Base-by-base conservation (phyloP, 495 filamentous ascomycete genomes). In the Neurospora cerealis region DNA sequence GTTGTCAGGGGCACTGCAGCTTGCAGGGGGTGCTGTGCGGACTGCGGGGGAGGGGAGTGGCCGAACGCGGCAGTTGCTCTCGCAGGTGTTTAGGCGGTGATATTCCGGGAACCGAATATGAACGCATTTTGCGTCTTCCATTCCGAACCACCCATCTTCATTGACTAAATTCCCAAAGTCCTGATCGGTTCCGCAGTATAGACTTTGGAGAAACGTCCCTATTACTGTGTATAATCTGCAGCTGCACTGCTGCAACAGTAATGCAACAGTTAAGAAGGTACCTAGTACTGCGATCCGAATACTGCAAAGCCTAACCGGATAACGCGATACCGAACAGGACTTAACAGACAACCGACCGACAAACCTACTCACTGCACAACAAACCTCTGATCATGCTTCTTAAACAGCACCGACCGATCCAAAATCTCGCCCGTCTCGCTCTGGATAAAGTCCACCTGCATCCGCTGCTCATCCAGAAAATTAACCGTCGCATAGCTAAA, bases 351-450 rank as follows among this genome's bases (percentile, higher is more conserved):
- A 5, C 21, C 21, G 4, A 40, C 70, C 54, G 4, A 40, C 72
- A 54, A 5, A 46, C 44, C 44, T n/a, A 3, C 38, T 72, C 39
- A 75, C 78, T 88, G 87, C 70, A 83, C 77, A 13, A 89, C 87
- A 81, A 89, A 90, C 66, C 76, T 75, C 70, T 81, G 74, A 9
- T 71, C 71, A 74, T 89, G 88, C 37, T 80, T 78, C 80, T 90
- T 90, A 73, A 83, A 86, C 76, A 90, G 75, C 6, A 81, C 80
- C 24, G 84, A 86, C 13, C 82, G 78, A 78, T 90, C 88, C 77
- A 90, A 72, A 2, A 88, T 71, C 54, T 82, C 82, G 0, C 88
- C 88, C 9, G 83, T 88, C 0, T 81, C 77, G 1, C 87, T 89
- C 10, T 75, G 76, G 38, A 89, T 83, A 73, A 85, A 83, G 34